Evolutionary conservation across 2,329 filamentous ascomycete species (phyloP), one percentile per base, ranked within the genome.

Genomic region (Aspergillus felis): DNA sequence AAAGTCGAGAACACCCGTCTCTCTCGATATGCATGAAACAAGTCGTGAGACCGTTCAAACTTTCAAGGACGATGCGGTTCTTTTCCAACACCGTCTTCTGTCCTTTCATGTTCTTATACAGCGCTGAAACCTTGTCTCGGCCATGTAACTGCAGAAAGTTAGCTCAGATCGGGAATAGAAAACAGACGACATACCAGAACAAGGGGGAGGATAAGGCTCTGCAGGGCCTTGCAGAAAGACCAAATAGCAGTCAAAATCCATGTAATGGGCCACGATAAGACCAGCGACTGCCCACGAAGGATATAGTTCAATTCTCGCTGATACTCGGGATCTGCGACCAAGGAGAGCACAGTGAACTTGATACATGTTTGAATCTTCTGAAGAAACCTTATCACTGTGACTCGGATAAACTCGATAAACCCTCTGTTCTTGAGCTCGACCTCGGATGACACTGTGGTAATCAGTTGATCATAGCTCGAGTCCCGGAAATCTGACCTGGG

Each of bases 321-420:
- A 57, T 78, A 81, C 61, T 83, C 81, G 0, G 79, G 75, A 61
- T 83, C 81, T 2, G 81, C 81, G 61, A 82, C 75, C 22, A 80
- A 69, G 8, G 81, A 78, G 48, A 82, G 74, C 7, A 80, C 69
- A 29, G 80, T 69, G 61, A 82, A 81, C 54, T 82, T 83, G 59
- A 79, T 68, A 54, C 73, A 70, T 2, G 73, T 68, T 1, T 78
- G 77, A 1, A 78, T 47, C 3, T 72, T 75, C 20, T 71, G 71
- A 28, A 78, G 59, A 0, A 76, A 38, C 32, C 14, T 17, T 5
- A 38, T 38, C 5, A 38, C 6, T 38, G 32, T n/a, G 14, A 38
- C 32, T 38, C 32, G 32, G 14, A 38, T 38, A 38, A 38, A 17
- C 5, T 38, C 14, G 14, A 6, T 5, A 38, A 38, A 3, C 5